Evolutionary conservation across 2,329 filamentous ascomycete genomes (phyloP).

Genomic region (Cercospora sp.): DNA sequence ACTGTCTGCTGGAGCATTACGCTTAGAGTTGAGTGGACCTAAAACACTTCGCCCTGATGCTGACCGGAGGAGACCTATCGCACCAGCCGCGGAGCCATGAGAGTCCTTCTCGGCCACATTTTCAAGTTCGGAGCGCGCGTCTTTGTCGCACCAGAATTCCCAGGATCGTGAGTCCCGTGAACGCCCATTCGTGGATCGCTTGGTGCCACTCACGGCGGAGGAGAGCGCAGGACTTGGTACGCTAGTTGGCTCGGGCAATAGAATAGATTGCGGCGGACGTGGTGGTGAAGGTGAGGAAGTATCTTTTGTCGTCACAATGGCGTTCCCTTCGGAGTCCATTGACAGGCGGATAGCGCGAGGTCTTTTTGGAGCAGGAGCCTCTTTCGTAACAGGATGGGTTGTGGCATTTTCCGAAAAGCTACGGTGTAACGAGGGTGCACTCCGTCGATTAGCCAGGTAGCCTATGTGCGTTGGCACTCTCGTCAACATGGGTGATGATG

Average conservation of each 20-base stretch:
- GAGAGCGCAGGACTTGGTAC: slow-evolving; percentile 18
- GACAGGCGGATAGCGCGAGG: slow-evolving; percentile 69
- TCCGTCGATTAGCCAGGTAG: slow-evolving; percentile 50
- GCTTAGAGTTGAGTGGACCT: slow-evolving; percentile 61
- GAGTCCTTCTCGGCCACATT: slow-evolving; percentile 78
- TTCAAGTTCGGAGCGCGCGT: slow-evolving; percentile 74
- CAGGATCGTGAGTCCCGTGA: slow-evolving; percentile 86
- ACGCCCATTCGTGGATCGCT: slow-evolving; percentile 61
- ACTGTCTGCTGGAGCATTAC: slow-evolving; percentile 53
- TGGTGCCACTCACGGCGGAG: slow-evolving; percentile 31
- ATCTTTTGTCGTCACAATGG: slow-evolving; percentile 73
- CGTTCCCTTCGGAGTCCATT: slow-evolving; percentile 84
- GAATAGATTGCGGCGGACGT: slow-evolving; percentile 36
- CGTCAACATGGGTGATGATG: background rate
- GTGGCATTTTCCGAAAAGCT: slow-evolving; percentile 14
- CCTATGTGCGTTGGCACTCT: slow-evolving; percentile 20
- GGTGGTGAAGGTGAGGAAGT: slow-evolving; percentile 69
- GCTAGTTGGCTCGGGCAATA: slow-evolving; percentile 47
- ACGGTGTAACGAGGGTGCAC: slow-evolving; percentile 41
- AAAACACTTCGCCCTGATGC: slow-evolving; percentile 59
- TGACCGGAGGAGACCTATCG: slow-evolving; percentile 77
- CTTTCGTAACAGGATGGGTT: background rate
- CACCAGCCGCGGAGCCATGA: slow-evolving; percentile 75
- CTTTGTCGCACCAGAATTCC: slow-evolving; percentile 86
- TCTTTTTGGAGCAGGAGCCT: slow-evolving; percentile 25